Evolutionary conservation across 2,329 filamentous ascomycete species (phyloP).

Genomic region (Helotiales sp.): DNA sequence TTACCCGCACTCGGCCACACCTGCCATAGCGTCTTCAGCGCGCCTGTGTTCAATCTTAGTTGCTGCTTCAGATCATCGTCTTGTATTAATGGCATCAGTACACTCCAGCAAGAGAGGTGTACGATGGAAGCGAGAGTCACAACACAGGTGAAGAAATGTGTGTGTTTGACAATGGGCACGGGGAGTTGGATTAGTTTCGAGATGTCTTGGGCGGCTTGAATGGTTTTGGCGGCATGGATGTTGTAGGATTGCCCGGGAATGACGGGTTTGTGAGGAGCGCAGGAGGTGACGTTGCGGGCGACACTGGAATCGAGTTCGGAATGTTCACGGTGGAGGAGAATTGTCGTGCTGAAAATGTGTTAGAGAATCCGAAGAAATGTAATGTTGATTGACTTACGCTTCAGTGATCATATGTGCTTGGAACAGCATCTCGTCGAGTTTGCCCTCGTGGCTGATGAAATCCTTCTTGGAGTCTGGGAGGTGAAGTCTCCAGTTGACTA

Average conservation of each 20-base stretch:
- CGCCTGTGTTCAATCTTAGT: conserved; percentile 67
- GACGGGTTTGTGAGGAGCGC: conserved; percentile 52
- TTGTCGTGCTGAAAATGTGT: conserved; percentile 50
- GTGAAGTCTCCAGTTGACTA: conserved; percentile 77
- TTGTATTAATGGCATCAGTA: conserved; percentile 37
- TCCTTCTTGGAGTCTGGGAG: conserved; percentile 72
- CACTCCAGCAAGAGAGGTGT: conserved; percentile 76
- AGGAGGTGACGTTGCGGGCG: conserved; percentile 59
- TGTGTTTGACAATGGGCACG: conserved; percentile 70
- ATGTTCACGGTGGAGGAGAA: conserved; percentile 77
- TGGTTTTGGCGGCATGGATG: conserved; percentile 74
- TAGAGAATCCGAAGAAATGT: neutral
- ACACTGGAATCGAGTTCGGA: conserved; percentile 70
- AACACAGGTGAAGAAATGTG: conserved; percentile 81
- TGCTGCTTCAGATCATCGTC: conserved; percentile 71
- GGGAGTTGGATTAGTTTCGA: conserved; percentile 74
- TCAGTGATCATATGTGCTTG: conserved; percentile 81
- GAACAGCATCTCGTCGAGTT: conserved; percentile 87
- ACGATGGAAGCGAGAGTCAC: conserved; percentile 78
- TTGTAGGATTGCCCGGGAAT: conserved; percentile 27
- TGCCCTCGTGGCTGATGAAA: conserved; percentile 66
- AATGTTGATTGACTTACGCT: conserved; percentile 35
- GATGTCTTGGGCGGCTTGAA: conserved; percentile 76
- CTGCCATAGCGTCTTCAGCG: conserved; percentile 31
- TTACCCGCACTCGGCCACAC: conserved; percentile 44